phyloP scores from a whole-genome alignment of 495 filamentous ascomycete species.

The Hyaloscypha finlandica region DNA sequence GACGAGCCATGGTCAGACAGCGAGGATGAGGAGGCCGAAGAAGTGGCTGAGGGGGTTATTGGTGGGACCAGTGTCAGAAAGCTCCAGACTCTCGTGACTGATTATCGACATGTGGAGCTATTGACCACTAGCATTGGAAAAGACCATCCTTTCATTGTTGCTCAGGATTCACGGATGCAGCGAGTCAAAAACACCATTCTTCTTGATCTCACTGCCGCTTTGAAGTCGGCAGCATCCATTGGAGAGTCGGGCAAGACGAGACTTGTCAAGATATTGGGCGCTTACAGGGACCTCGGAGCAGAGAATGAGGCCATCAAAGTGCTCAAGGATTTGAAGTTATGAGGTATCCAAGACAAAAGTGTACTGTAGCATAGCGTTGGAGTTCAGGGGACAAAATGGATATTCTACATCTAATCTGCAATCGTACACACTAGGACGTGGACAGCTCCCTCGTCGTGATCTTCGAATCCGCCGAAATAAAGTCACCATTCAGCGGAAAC shows the following conservation, averaged over 20 bases:
- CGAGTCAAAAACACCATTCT: conserved; percentile 75
- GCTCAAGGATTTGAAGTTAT: conserved; percentile 57
- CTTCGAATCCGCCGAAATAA: conserved; percentile 59
- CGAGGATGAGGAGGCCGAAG: conserved; percentile 49
- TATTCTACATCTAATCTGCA: conserved; percentile 47
- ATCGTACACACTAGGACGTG: conserved; percentile 31
- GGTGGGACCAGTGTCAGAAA: conserved; percentile 46
- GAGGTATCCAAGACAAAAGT: not conserved
- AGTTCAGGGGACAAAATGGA: conserved; percentile 30
- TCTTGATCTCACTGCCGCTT: conserved; percentile 76
- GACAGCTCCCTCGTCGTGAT: conserved; percentile 55
- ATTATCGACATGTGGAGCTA: conserved; percentile 57
- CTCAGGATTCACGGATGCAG: conserved; percentile 56
- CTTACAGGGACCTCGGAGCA: conserved; percentile 80
- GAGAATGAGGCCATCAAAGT: conserved; percentile 72
- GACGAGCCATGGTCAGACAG: conserved; percentile 39
- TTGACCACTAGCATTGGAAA: conserved; percentile 52
- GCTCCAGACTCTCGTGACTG: conserved; percentile 57
- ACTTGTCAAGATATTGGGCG: conserved; percentile 67
- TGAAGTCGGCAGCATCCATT: conserved; percentile 67
- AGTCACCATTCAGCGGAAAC: conserved; percentile 80
- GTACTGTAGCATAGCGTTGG: conserved; percentile 27
- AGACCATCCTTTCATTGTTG: conserved; percentile 65
- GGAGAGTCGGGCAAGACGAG: conserved; percentile 55
- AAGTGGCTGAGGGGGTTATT: conserved; percentile 36